Evolutionary conservation across 2,329 filamentous ascomycete genomes (phyloP).

Genomic region (Alternaria novae-zelandiae): DNA sequence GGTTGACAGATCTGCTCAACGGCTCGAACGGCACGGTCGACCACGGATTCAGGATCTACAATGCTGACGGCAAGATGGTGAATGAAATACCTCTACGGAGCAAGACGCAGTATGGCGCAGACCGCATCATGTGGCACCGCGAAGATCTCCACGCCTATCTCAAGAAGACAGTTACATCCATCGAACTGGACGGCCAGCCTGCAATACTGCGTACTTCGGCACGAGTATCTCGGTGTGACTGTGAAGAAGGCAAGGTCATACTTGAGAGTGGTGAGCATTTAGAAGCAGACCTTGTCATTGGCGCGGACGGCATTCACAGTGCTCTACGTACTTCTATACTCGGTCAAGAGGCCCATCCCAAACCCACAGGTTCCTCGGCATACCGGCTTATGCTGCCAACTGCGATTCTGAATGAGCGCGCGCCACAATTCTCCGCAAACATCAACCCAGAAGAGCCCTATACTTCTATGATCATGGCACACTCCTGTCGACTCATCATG

Average conservation of each 20-base stretch:
- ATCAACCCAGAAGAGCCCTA: constrained; percentile 49
- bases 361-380: constrained; percentile 48
- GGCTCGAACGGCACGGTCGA: constrained; percentile 45
- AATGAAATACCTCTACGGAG: constrained; percentile 41
- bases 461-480: constrained; percentile 57
- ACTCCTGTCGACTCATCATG: constrained; percentile 54
- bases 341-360: constrained; percentile 22
- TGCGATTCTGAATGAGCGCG: constrained; percentile 6
- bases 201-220: constrained; percentile 51
- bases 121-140: constrained; percentile 52
- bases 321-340: constrained; percentile 29
- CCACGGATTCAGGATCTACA: constrained; percentile 47
- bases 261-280: constrained; percentile 53
- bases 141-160: constrained; percentile 53
- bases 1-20: constrained; percentile 33
- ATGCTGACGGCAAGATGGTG: constrained; percentile 39
- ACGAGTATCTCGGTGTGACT: constrained; percentile 53
- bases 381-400: constrained; percentile 48
- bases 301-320: constrained; percentile 60
- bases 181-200: constrained; percentile 34
- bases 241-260: constrained; percentile 49
- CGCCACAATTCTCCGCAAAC: constrained; percentile 28
- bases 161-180: constrained; percentile 51
- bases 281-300: constrained; percentile 58
- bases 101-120: constrained; percentile 45